Base-by-base conservation (phyloP, 306 rosid genomes). In the Vigna unguiculata region DNA sequence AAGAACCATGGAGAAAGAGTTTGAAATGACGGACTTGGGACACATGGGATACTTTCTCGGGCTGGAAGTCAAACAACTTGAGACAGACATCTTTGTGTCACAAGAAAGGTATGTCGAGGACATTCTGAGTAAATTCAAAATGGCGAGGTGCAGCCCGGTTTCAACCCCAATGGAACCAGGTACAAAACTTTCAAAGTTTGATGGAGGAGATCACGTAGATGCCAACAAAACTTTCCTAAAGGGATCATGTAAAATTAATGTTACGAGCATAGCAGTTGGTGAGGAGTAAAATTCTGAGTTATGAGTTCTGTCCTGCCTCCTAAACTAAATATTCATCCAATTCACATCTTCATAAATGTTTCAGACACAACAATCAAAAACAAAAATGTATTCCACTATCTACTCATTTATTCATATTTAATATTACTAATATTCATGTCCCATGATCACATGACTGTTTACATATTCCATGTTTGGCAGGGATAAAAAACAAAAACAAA, bases 341-440 rank as follows among this genome's bases (percentile, higher is more conserved):
- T n/a, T 55, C 36, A 7, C 12, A 48, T 36, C 8, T 75, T 66
- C 80, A 28, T 45, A 3, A 38, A 66, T 34, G 34, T 17, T 21
- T 11, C 10, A 14, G 10, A 16, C n/a, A 49, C 21, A 54, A 2
- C 10, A 7, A 41, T 0, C 0, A 41, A 30, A 46, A 25, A 4
- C 21, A 55, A 47, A 22, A 49, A 68, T 25, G 40, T 36, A 40
- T 36, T 36, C 40, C 40, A 36, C 40, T 25, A 5, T 72, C 1
- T 36, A 36, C 48, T 41, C 15, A 40, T 47, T 34, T 74, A 78
- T 60, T 41, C 54, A 54, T 52, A 85, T 75, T 86, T 51, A 82
- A 63, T 67, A 87, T 87, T 89, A 17, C 6, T 22, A 58, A 58
- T 25, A 58, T 28, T 2, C 12, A 82, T 49, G 81, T 72, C 83